Evolutionary conservation across 495 filamentous ascomycete species (phyloP).

Genomic region (Rhypophila decipiens): DNA sequence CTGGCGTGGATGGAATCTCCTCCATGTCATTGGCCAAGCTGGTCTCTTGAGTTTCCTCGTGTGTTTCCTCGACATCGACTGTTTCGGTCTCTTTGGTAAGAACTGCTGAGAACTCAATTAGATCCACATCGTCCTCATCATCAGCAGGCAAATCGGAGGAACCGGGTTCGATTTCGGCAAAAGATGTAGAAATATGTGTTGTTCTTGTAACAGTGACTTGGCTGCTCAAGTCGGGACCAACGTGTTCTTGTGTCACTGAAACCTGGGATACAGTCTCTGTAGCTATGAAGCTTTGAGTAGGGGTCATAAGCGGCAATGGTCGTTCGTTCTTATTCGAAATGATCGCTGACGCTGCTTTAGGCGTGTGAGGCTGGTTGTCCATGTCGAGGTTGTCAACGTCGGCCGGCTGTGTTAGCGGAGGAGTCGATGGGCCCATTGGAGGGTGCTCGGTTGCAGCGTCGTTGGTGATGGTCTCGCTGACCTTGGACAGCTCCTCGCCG

Average conservation of each 20-base stretch:
- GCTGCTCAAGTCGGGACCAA: background rate
- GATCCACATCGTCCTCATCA: too few relatives aligned
- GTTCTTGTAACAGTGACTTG: background rate
- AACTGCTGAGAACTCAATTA: too few relatives aligned
- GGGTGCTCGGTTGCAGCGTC: background rate
- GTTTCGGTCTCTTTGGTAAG: too few relatives aligned
- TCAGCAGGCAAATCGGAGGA: background rate
- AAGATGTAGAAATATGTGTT: too few relatives aligned
- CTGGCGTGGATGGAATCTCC: too few relatives aligned
- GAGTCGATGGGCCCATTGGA: background rate
- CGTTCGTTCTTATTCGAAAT: background rate
- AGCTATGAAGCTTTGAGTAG: constrained; percentile 6
- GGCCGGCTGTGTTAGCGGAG: background rate
- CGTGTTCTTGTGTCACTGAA: background rate
- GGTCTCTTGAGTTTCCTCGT: too few relatives aligned
- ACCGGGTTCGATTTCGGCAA: background rate
- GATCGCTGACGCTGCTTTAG: background rate
- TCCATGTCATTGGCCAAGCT: too few relatives aligned
- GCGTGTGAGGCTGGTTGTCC: background rate
- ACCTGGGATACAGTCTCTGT: constrained; percentile 1
- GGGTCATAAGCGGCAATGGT: background rate
- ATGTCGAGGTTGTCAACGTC: background rate
- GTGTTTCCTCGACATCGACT: too few relatives aligned
- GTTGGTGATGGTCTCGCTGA: background rate
- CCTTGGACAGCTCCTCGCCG: background rate